Conservation (phyloP, 352 stramenopile species). For the Pythium guiyangense region DNA sequence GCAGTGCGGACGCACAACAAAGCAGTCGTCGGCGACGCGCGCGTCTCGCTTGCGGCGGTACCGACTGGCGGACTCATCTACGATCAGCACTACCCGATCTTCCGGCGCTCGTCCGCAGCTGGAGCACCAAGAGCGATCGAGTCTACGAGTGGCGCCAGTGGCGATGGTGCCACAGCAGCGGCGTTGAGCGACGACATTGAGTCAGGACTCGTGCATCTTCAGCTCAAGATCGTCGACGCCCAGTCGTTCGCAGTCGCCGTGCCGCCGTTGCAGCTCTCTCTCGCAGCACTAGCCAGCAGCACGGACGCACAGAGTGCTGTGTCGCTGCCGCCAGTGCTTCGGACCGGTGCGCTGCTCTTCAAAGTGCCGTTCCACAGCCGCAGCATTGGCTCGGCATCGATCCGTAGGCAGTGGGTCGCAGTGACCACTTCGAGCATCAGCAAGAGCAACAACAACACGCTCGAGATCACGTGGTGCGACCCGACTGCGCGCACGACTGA, state of each 20-base stretch:
- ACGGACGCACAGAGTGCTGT: not conserved
- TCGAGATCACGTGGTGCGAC: slow-evolving; percentile 69
- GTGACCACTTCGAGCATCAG: slow-evolving; percentile 15
- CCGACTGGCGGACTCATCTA: slow-evolving; percentile 33
- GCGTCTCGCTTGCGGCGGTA: slow-evolving; percentile 37
- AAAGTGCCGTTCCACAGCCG: slow-evolving; percentile 75
- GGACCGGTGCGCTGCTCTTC: slow-evolving; percentile 62
- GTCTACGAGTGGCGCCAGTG: not conserved
- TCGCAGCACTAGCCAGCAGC: slow-evolving; percentile 7
- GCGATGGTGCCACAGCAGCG: not conserved
- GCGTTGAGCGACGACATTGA: slow-evolving; percentile 4
- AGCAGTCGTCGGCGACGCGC: slow-evolving; percentile 55
- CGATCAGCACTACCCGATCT: slow-evolving; percentile 64
- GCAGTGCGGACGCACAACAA: slow-evolving; percentile 66
- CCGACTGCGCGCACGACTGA: slow-evolving; percentile 36
- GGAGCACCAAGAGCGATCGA: slow-evolving; percentile 9
- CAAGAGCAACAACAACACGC: slow-evolving; percentile 1
- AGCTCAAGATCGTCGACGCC: slow-evolving; percentile 59
- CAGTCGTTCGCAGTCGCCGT: slow-evolving; percentile 10
- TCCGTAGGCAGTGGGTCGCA: slow-evolving; percentile 61
- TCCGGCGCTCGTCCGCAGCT: slow-evolving; percentile 14
- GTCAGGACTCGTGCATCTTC: slow-evolving; percentile 55
- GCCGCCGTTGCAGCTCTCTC: slow-evolving; percentile 25
- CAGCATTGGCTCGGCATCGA: slow-evolving; percentile 26
- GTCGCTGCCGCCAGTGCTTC: slow-evolving; percentile 34